Evolutionary conservation across 805 yeast genomes (phyloP).

Genomic region (Candida ovalis): DNA sequence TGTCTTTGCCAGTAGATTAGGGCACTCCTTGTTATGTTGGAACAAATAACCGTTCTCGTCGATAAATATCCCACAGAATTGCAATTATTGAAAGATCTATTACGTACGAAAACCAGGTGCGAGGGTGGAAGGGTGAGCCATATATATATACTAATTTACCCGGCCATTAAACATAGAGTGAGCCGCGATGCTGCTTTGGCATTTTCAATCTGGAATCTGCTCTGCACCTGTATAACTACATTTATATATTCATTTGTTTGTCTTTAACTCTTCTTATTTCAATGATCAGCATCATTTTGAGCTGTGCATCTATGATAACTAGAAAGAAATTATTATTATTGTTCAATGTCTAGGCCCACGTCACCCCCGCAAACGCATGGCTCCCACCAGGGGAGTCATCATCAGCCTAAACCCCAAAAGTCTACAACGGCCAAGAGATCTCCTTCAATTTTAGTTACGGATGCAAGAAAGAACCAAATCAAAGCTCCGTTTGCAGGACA

Average conservation of each 20-base stretch:
- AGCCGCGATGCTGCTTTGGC: conserved; percentile 1
- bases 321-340: not conserved
- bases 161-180: not conserved
- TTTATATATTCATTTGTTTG: too few relatives aligned
- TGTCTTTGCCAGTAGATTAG: not conserved
- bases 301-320: too few relatives aligned
- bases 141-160: too few relatives aligned
- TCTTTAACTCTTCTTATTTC: too few relatives aligned
- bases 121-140: not conserved
- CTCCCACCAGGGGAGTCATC: not conserved
- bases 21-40: not conserved
- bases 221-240: not conserved
- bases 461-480: conserved; percentile 56
- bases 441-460: conserved; percentile 92
- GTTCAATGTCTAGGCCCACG: not conserved
- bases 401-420: conserved; percentile 7
- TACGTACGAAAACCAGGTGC: not conserved
- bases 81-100: not conserved
- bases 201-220: not conserved
- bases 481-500: conserved; percentile 81
- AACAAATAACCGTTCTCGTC: not conserved
- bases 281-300: too few relatives aligned
- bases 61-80: not conserved
- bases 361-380: not conserved
- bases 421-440: conserved; percentile 70